Percentiles rank a stretch among this genome's conserved stretches.
These are phyloP conservation scores for Dendrobium catenatum DNA, from an alignment of 106 monocot genomes.

Conservation along the genomic window DNA sequence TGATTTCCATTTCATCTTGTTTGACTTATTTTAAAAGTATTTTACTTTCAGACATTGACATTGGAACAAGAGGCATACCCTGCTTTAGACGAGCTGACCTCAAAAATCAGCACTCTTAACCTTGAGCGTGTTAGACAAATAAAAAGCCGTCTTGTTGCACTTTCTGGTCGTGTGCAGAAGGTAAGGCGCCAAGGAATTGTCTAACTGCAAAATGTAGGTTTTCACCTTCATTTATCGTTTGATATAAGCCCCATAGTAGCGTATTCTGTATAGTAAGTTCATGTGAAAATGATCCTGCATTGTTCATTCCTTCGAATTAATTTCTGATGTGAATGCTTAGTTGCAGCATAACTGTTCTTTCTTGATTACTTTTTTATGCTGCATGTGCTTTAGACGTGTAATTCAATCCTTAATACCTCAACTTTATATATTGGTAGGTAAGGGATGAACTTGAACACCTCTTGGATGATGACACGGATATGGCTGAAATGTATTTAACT, in stretches of 20 bases:
- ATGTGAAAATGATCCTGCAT: neutral
- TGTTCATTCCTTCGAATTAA: neutral
- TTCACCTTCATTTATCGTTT: neutral
- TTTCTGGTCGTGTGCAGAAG: conserved; percentile 75
- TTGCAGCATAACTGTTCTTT: neutral
- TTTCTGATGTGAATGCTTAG: neutral
- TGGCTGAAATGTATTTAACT: conserved; percentile 97
- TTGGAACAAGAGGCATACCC: conserved; percentile 79
- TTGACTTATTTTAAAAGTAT: conserved; percentile 3
- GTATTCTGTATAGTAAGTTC: neutral
- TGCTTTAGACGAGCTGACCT: conserved; percentile 68
- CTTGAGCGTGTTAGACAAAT: conserved; percentile 66
- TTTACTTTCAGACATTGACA: conserved; percentile 38
- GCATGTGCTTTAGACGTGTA: neutral
- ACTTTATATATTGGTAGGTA: conserved; percentile 31
- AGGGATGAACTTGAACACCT: conserved; percentile 95
- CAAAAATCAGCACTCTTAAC: conserved; percentile 71
- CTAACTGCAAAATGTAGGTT: neutral
- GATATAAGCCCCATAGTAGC: neutral
- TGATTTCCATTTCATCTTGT: conserved; percentile 2
- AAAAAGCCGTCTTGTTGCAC: conserved; percentile 71
- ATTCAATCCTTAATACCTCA: neutral
- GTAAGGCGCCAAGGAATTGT: conserved; percentile 13
- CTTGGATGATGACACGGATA: conserved; percentile 93
- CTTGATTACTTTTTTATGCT: neutral